These are phyloP conservation scores for Stentor coeruleus DNA, from an alignment of 73 alveolate species.

Conservation along the genomic window DNA sequence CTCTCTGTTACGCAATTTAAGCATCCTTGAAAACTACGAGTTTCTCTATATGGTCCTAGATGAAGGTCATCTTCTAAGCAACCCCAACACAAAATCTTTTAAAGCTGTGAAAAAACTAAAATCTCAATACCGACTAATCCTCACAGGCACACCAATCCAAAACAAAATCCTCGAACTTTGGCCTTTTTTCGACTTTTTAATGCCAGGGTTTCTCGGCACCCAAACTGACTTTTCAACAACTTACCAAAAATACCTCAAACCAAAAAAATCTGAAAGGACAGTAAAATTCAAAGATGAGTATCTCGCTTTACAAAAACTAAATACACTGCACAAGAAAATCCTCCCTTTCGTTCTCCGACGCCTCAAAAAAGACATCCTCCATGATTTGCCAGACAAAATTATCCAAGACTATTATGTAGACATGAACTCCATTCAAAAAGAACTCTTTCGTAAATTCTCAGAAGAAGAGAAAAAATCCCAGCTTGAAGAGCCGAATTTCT, in stretches of 20 bases:
- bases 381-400: constrained; percentile 94
- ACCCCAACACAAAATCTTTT: constrained; percentile 83
- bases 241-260: constrained; percentile 81
- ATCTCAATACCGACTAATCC: constrained; percentile 84
- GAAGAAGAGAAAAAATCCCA: constrained; percentile 35
- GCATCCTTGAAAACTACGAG: constrained; percentile 40
- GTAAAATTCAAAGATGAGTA: constrained; percentile 84
- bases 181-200: constrained; percentile 97
- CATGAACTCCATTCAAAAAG: constrained; percentile 69
- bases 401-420: constrained; percentile 89
- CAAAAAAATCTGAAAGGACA: constrained; percentile 52
- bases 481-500: constrained; percentile 27
- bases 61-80: constrained; percentile 96
- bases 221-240: constrained; percentile 86
- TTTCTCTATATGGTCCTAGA: constrained; percentile 87
- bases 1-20: constrained; percentile 58
- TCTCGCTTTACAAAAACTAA: constrained; percentile 69
- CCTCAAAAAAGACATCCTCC: constrained; percentile 88
- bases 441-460: constrained; percentile 54
- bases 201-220: constrained; percentile 99
- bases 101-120: constrained; percentile 69
- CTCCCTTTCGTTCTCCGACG: constrained; percentile 95
- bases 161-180: constrained; percentile 98
- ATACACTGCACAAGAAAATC: constrained; percentile 78
- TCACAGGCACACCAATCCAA: constrained; percentile 99